These are phyloP conservation scores for Solanum hybrid DNA, from an alignment of 305 asterid species.

Conservation along the genomic window DNA sequence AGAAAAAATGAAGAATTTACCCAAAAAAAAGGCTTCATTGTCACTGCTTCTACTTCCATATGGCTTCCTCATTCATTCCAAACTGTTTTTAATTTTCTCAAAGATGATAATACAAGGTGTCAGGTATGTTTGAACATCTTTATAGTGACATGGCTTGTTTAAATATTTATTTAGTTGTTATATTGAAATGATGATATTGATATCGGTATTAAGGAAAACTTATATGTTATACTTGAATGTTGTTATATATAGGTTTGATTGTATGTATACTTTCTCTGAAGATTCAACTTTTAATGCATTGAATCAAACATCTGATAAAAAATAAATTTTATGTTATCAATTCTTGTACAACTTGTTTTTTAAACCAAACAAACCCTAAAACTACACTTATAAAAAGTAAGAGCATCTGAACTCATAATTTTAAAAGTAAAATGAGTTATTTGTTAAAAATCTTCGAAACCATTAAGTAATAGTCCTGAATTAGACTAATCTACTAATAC, in stretches of 20 bases:
- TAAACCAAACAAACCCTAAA: neutral
- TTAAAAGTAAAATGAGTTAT: neutral
- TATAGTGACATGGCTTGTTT: neutral
- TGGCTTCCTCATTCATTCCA: constrained; percentile 48
- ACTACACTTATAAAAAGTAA: neutral
- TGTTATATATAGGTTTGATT: neutral
- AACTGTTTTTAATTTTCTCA: constrained; percentile 40
- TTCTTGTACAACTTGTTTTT: neutral
- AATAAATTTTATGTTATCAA: neutral
- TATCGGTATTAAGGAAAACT: neutral
- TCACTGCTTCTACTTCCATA: constrained; percentile 43
- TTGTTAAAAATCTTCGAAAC: neutral
- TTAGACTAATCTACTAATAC: neutral
- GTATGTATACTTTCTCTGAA: neutral
- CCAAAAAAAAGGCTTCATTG: constrained; percentile 34
- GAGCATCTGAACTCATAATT: neutral
- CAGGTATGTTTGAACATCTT: constrained; percentile 22
- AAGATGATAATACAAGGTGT: constrained; percentile 39
- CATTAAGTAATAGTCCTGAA: neutral
- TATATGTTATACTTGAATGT: neutral
- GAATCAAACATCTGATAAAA: neutral
- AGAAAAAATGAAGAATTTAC: constrained; percentile 25
- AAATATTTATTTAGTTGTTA: neutral
- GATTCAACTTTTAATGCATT: neutral
- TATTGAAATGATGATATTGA: neutral